Percentiles rank a stretch among this genome's conserved stretches.
These are phyloP conservation scores for Alloascoidea africana DNA, from an alignment of 805 yeast species.

Conservation along the genomic window DNA sequence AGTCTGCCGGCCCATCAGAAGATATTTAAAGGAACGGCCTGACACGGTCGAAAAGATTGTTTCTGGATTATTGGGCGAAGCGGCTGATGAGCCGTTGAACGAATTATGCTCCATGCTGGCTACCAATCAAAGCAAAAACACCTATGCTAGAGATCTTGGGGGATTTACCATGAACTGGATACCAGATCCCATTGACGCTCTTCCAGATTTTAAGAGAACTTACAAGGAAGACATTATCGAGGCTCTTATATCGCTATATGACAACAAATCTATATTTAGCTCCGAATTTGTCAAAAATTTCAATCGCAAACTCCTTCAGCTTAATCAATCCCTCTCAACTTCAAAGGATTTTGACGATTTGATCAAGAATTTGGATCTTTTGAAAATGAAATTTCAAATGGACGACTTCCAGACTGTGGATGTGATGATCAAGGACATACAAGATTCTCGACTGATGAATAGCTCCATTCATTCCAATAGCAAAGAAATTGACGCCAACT, in stretches of 20 bases:
- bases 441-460: conserved; percentile 36
- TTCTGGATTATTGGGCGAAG: conserved; percentile 41
- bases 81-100: conserved; percentile 26
- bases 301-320: conserved; percentile 36
- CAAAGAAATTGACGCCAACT: conserved; percentile 11
- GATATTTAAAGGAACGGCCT: conserved; percentile 52
- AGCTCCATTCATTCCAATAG: conserved; percentile 17
- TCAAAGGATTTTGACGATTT: conserved; percentile 20
- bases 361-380: conserved; percentile 27
- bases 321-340: conserved; percentile 7
- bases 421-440: conserved; percentile 70
- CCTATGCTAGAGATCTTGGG: not conserved
- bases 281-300: conserved; percentile 48
- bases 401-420: conserved; percentile 54
- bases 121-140: not conserved
- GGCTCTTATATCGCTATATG: conserved; percentile 57
- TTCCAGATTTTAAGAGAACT: conserved; percentile 63
- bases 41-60: conserved; percentile 65
- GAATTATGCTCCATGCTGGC: conserved; percentile 41
- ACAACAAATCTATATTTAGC: conserved; percentile 49
- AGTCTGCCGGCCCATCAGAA: conserved; percentile 62
- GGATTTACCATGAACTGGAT: conserved; percentile 33
- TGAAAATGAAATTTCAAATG: conserved; percentile 53
- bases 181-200: conserved; percentile 83
- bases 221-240: conserved; percentile 55